These are phyloP conservation scores for Misopates orontium DNA, from an alignment of 257 asterid genomes.

Conservation along the genomic window DNA sequence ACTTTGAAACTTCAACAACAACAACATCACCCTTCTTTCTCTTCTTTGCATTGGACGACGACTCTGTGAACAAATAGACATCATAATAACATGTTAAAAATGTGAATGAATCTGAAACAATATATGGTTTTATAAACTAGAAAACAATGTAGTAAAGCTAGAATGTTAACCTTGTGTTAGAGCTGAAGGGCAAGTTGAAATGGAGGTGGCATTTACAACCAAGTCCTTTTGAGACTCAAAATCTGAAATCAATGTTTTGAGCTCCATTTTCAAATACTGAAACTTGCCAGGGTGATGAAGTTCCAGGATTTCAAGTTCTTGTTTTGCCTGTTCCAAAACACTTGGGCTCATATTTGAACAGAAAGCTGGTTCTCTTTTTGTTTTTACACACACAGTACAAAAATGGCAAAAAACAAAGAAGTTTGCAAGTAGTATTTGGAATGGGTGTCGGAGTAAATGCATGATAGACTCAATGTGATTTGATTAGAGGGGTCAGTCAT, in stretches of 20 bases:
- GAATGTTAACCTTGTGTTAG: constrained; percentile 44
- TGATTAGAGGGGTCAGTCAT: too few relatives aligned
- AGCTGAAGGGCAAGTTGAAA: constrained; percentile 30
- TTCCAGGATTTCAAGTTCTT: constrained; percentile 62
- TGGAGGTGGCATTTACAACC: neutral
- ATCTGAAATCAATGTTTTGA: constrained; percentile 47
- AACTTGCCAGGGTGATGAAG: constrained; percentile 47
- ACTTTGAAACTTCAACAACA: constrained; percentile 14
- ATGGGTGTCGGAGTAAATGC: too few relatives aligned
- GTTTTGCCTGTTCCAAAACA: constrained; percentile 53
- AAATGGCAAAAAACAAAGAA: too few relatives aligned
- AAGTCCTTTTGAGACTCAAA: constrained; percentile 34
- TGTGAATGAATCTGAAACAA: neutral
- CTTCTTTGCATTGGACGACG: constrained; percentile 50
- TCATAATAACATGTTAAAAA: too few relatives aligned
- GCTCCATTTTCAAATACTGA: constrained; percentile 49
- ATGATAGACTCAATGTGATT: too few relatives aligned
- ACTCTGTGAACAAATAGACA: constrained; percentile 37
- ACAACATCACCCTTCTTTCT: constrained; percentile 27
- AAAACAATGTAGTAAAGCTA: neutral
- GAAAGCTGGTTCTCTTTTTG: too few relatives aligned
- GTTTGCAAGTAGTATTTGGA: too few relatives aligned
- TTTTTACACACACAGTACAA: neutral
- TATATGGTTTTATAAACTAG: neutral
- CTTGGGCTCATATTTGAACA: neutral